Evolutionary conservation across 768 basidiomycete species (phyloP), one percentile per base, ranked within the genome.

Genomic region (Tephrocybe sp.): DNA sequence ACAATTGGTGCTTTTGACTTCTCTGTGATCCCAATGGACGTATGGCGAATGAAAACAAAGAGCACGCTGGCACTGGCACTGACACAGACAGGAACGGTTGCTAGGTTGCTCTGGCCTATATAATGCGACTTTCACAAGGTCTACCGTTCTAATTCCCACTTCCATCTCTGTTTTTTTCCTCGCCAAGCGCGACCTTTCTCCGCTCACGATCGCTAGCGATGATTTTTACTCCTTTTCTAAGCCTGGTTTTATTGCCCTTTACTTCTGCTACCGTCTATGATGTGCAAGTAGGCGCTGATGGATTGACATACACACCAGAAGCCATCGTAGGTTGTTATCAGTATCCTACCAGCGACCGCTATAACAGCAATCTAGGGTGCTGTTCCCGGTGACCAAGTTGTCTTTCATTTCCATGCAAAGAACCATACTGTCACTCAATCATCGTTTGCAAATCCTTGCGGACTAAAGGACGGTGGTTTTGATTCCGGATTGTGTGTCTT

Each of bases 321-420:
- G 74, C 76, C n/a, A 73, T 83, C 52, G 81, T 82, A 58, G 43
- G 76, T 63, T 44, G 8, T 47, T 39, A 39, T 26, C 30, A 39
- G 19, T 39, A 26, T 16, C 32, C n/a, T 12, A 47, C 12, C 14
- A 13, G 39, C 43, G 31, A 22, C 39, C 38, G n/a, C 12, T 35
- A 14, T 52, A 39, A 10, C 48, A 23, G 7, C 31, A 48, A 13
- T 20, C 16, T 57, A 80, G 79, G 61, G 62, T 50, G 82, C 80
- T 16, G 59, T 68, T 36, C 61, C 68, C 49, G 82, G 82, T 45
- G 83, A 85, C 63, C 77, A 79, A 63, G 80, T 85, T 42, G 72
- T 79, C 52, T 85, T 83, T 70, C 75, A 77, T 53, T 85, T 83
- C 69, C 67, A 77, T 51, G 75, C 78, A 36, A 81, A 76, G 60